Base-by-base conservation (phyloP, 306 rosid species). In the Ormosia semicastrata region DNA sequence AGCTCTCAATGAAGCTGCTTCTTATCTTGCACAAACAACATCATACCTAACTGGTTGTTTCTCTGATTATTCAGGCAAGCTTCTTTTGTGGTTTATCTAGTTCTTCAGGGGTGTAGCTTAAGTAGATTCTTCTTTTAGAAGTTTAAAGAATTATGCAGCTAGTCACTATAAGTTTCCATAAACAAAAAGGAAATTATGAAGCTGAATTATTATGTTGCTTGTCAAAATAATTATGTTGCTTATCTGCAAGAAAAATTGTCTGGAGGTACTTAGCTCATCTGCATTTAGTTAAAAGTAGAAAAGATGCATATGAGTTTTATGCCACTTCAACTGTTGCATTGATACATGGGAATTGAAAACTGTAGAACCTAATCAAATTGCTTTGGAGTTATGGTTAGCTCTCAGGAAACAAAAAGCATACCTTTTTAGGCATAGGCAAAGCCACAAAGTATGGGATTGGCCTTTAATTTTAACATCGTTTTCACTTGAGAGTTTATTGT, bases 21-120 rank as follows among this genome's bases (percentile, higher is more conserved):
- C 98, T 71, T 96, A 93, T 84, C 73, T 96, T 65, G 89, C 97
- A 66, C 96, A 90, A 84, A 93, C 96, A 81, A 89, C 99, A n/a
- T 89, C 98, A 43, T 93, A 78, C 84, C 53, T 95, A 11, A 80
- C 97, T 40, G 82, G 94, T 24, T 95, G 97, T 89, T 95, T 95
- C 83, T 83, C 96, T 33, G 97, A 95, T 88, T 71, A 49, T 86
- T 90, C 98, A 75, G 98, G 99, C 89, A 86, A 84, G 79, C 74
- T 67, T 80, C 53, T 63, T 80, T 73, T 44, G 39, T 44, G 66
- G 13, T 83, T 70, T 83, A 8, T 69, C 39, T 77, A 49, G 60
- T 60, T 77, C 41, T 63, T 71, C 40, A 13, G 7, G 5, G 73
- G n/a, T 76, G 29, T 81, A 73, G 57, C 74, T 29, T 41, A 53